Evolutionary conservation across 306 rosid species (phyloP).

Genomic region (Cucumis melo): DNA sequence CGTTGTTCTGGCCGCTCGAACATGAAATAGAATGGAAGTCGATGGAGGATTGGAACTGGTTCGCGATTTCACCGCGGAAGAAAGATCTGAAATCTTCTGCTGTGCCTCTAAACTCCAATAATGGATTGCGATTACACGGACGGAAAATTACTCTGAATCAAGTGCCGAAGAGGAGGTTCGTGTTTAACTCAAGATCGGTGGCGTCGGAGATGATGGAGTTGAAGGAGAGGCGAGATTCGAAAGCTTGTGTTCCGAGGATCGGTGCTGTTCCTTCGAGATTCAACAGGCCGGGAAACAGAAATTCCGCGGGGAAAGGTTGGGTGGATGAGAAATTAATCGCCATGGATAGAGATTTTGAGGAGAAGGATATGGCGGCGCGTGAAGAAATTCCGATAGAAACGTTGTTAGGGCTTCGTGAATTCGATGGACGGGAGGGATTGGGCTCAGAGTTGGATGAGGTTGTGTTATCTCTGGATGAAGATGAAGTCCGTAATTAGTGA

Average conservation of each 20-base stretch:
- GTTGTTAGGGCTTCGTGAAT: neutral
- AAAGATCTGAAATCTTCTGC: neutral
- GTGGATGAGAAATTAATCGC: neutral
- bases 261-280: neutral
- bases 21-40: neutral
- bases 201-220: neutral
- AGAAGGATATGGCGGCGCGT: neutral
- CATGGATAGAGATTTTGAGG: neutral
- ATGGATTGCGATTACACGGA: neutral
- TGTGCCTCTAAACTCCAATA: neutral
- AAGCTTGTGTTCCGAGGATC: neutral
- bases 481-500: neutral
- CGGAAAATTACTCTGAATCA: neutral
- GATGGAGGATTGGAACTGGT: neutral
- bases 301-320: neutral
- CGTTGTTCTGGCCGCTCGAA: neutral
- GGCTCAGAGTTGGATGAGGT: neutral
- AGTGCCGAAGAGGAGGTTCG: neutral
- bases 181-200: neutral
- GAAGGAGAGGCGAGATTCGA: neutral
- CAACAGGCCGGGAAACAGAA: neutral
- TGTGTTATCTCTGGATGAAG: neutral
- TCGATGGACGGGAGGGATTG: neutral
- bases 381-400: neutral
- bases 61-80: neutral